These are phyloP conservation scores for Suillus plorans DNA, from an alignment of 768 basidiomycete species.

Conservation along the genomic window DNA sequence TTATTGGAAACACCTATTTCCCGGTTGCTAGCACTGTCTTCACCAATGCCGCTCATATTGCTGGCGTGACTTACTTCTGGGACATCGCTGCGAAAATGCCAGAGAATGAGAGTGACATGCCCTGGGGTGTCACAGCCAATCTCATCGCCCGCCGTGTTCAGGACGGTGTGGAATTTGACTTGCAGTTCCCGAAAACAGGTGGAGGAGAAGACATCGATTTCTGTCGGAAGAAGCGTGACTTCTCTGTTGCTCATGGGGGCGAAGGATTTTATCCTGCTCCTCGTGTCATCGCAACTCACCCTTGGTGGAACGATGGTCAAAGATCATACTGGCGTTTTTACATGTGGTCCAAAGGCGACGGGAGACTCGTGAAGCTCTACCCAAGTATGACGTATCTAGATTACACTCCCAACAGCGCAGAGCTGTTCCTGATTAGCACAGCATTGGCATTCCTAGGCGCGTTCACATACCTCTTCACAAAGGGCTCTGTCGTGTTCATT, in stretches of 20 bases:
- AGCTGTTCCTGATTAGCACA: slow-evolving; percentile 36
- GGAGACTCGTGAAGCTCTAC: slow-evolving; percentile 45
- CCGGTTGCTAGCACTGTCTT: slow-evolving; percentile 48
- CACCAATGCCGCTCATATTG: slow-evolving; percentile 53
- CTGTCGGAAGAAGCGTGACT: slow-evolving; percentile 45
- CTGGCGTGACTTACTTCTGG: slow-evolving; percentile 63
- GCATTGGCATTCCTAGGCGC: slow-evolving; percentile 13
- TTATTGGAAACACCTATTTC: slow-evolving; percentile 43
- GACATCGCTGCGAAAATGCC: slow-evolving; percentile 52
- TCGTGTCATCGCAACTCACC: slow-evolving; percentile 50
- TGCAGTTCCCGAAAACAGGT: slow-evolving; percentile 58
- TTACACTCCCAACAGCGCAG: slow-evolving; percentile 48
- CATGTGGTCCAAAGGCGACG: slow-evolving; percentile 61
- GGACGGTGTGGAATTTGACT: slow-evolving; percentile 47
- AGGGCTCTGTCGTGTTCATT: slow-evolving; percentile 8
- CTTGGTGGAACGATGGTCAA: slow-evolving; percentile 53
- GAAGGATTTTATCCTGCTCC: slow-evolving; percentile 51
- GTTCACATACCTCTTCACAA: slow-evolving; percentile 16
- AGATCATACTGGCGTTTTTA: slow-evolving; percentile 53
- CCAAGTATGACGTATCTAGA: slow-evolving; percentile 48
- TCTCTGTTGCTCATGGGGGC: slow-evolving; percentile 32
- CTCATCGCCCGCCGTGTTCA: slow-evolving; percentile 47
- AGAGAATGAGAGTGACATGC: slow-evolving; percentile 39
- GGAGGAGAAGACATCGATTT: slow-evolving; percentile 67
- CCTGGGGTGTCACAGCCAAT: slow-evolving; percentile 67